Evolutionary conservation across 2,329 filamentous ascomycete species (phyloP).

Genomic region (Fusarium sp.): DNA sequence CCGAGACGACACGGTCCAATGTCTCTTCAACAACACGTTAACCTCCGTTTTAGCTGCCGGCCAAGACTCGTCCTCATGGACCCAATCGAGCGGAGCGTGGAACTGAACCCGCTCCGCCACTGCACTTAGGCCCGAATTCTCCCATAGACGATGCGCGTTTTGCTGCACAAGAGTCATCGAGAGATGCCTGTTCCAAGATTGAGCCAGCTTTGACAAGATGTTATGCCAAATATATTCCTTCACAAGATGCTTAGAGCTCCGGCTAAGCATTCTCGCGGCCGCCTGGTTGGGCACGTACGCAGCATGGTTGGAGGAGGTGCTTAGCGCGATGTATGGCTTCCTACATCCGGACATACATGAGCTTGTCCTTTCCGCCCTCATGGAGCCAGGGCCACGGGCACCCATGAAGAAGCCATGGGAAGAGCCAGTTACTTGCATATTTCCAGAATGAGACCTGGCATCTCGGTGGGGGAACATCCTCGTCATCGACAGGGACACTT

Average conservation of each 20-base stretch:
- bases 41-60: conserved; percentile 11
- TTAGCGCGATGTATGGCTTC: conserved; percentile 24
- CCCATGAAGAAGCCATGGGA: conserved; percentile 32
- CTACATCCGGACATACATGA: conserved; percentile 14
- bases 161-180: conserved; percentile 21
- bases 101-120: conserved; percentile 23
- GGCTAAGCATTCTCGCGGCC: neutral
- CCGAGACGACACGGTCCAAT: conserved; percentile 24
- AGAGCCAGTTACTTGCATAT: conserved; percentile 18
- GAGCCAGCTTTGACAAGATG: neutral
- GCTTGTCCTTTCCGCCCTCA: conserved; percentile 11
- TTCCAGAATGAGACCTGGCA: conserved; percentile 7
- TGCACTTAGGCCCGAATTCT: conserved; percentile 37
- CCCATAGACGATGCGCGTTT: conserved; percentile 31
- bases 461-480: conserved; percentile 11
- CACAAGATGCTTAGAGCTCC: neutral
- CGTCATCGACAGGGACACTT: conserved; percentile 2
- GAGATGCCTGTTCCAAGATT: neutral
- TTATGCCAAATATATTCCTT: neutral
- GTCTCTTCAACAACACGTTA: conserved; percentile 15
- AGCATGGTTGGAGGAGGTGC: neutral
- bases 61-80: conserved; percentile 33
- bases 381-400: conserved; percentile 21
- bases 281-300: neutral
- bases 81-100: conserved; percentile 30